Evolutionary conservation across 2,329 filamentous ascomycete species (phyloP), one percentile per base, ranked within the genome.

Genomic region (Aureobasidium sp.): DNA sequence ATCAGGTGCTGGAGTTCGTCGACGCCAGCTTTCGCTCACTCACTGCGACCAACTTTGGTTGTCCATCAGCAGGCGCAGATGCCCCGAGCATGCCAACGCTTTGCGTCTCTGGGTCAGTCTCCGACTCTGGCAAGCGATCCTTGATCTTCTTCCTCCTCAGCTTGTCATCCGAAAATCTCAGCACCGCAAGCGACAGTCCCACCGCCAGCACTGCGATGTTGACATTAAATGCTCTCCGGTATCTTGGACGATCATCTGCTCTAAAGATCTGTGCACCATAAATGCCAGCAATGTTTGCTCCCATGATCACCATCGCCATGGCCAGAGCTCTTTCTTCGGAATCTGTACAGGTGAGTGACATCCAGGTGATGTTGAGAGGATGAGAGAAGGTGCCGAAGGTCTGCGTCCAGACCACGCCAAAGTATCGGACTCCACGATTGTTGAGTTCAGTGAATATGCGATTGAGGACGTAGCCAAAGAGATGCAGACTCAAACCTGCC

Each of bases 241-340:
- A 84, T 1, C 75, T 72, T 0, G 82, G 81, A 48, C 70, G 71
- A 65, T 84, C 81, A 58, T 83, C 80, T 0, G 71, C 65, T 25
- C 79, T 79, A 76, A 85, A 86, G 64, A 86, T 80, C 68, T 86
- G 83, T 0, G 82, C 82, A 3, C 83, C 84, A 61, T 84, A 83
- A 57, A 86, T 85, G 25, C 82, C 83, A 0, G 83, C 82, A 29
- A 81, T 82, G 65, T 86, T 86, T 52, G 82, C 84, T 22, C 80
- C 80, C 83, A 85, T 85, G 63, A 86, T 84, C 57, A 84, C 76
- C 79, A 81, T 76, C 8, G 83, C 82, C 83, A 85, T 85, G 12
- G 82, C 81, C 0, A 86, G 74, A 0, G 83, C 82, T 53, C 83
- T 74, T 65, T 84, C 79, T 64, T 85, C 82, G 0, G 82, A 83